These are phyloP conservation scores for Kwoniella pini DNA, from an alignment of 768 basidiomycete genomes.

Conservation along the genomic window DNA sequence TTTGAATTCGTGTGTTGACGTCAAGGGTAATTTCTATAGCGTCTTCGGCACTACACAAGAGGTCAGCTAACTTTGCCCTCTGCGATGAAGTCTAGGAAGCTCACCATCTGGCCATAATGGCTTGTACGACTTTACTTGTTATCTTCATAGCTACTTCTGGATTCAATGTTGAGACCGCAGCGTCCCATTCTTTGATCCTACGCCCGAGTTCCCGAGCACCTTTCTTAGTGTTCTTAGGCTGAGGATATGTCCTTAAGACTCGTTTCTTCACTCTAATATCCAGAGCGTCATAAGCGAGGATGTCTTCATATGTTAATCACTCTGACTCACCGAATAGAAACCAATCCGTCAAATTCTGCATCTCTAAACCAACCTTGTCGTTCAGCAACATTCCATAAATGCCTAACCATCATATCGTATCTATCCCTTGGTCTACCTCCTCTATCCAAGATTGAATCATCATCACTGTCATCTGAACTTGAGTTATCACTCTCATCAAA, in stretches of 20 bases:
- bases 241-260: slow-evolving; percentile 37
- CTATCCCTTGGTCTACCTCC: slow-evolving; percentile 30
- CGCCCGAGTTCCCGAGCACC: slow-evolving; percentile 34
- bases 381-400: slow-evolving; percentile 48
- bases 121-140: slow-evolving; percentile 60
- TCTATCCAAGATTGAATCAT: slow-evolving; percentile 31
- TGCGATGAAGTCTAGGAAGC: neutral
- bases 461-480: slow-evolving; percentile 14
- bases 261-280: slow-evolving; percentile 38
- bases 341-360: slow-evolving; percentile 47
- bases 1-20: slow-evolving; percentile 77
- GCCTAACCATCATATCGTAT: slow-evolving; percentile 50
- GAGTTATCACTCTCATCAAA: slow-evolving; percentile 19
- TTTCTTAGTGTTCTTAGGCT: slow-evolving; percentile 27
- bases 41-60: slow-evolving; percentile 26
- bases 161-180: slow-evolving; percentile 60
- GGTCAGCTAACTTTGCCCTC: slow-evolving; percentile 5
- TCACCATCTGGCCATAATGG: slow-evolving; percentile 42
- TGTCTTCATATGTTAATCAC: neutral
- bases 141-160: slow-evolving; percentile 72
- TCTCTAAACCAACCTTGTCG: slow-evolving; percentile 50
- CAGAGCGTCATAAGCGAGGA: too few species aligned
- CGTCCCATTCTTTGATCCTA: slow-evolving; percentile 48
- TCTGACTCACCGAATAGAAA: slow-evolving; percentile 45
- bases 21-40: slow-evolving; percentile 60